Percentiles rank a stretch among this genome's conserved stretches.
These are phyloP conservation scores for Metschnikowia lochheadii DNA, from an alignment of 805 yeast genomes.

Conservation along the genomic window DNA sequence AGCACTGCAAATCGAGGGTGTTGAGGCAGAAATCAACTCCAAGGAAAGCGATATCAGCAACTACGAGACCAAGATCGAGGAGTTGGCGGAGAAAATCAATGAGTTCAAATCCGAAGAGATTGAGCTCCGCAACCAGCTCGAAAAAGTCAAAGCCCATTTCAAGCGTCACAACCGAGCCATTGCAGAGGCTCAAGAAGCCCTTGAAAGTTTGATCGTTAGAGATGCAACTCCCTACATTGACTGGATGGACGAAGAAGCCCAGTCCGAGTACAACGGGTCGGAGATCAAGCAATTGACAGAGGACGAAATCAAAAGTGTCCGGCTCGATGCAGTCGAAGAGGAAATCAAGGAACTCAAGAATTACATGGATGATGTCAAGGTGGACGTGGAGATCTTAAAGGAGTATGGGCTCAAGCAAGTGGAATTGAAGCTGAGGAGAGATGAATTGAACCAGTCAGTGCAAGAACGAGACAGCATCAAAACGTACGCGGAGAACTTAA, in stretches of 20 bases:
- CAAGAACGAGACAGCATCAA: conserved; percentile 60
- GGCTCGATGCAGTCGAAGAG: conserved; percentile 45
- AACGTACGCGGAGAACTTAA: conserved; percentile 59
- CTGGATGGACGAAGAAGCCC: conserved; percentile 47
- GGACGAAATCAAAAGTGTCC: conserved; percentile 47
- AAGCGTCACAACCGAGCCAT: conserved; percentile 38
- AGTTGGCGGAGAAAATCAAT: conserved; percentile 47
- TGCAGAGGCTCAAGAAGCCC: conserved; percentile 34
- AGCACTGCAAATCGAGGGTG: conserved; percentile 23
- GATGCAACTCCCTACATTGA: conserved; percentile 49
- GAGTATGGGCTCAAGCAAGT: conserved; percentile 67
- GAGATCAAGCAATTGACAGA: conserved; percentile 42
- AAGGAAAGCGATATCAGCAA: conserved; percentile 38
- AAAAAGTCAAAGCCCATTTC: conserved; percentile 45
- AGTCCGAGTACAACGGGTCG: conserved; percentile 29
- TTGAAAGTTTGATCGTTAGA: conserved; percentile 45
- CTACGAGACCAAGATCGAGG: conserved; percentile 23
- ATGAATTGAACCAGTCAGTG: conserved; percentile 67
- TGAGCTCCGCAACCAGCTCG: conserved; percentile 61
- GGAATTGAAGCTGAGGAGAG: conserved; percentile 62
- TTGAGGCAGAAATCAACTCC: conserved; percentile 36
- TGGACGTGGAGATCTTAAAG: conserved; percentile 68
- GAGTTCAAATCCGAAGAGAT: conserved; percentile 61
- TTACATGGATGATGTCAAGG: conserved; percentile 51
- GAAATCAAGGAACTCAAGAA: conserved; percentile 54